Evolutionary conservation across 371 early-diverging fungal species (phyloP).

Genomic region (Homolaphlyctis polyrhiza): DNA sequence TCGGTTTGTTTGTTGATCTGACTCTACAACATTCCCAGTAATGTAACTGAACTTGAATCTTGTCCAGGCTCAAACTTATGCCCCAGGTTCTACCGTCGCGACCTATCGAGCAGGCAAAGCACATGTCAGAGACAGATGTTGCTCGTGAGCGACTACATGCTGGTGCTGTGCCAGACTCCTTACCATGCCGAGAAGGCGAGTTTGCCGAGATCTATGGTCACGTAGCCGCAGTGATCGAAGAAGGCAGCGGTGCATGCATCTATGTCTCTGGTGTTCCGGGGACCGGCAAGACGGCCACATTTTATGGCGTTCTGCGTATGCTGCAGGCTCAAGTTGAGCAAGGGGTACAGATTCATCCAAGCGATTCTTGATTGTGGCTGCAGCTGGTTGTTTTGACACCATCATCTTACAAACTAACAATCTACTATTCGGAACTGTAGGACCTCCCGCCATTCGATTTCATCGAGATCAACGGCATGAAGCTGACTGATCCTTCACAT

Average conservation of each 20-base stretch:
- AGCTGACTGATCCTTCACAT: slow-evolving; percentile 85
- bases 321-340: slow-evolving; percentile 48
- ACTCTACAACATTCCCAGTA: no score
- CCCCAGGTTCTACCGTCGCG: no score
- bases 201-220: slow-evolving; percentile 69
- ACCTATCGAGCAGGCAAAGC: not conserved
- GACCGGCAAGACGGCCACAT: slow-evolving; percentile 97
- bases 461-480: slow-evolving; percentile 95
- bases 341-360: no score
- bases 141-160: slow-evolving; percentile 82
- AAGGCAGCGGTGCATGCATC: slow-evolving; percentile 75
- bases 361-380: not conserved
- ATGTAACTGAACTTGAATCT: no score
- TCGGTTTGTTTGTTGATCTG: no score
- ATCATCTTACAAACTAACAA: not conserved
- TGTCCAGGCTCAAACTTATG: no score
- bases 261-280: slow-evolving; percentile 97
- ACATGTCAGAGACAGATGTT: not conserved
- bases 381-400: not conserved
- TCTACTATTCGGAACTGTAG: slow-evolving; percentile 25
- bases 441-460: slow-evolving; percentile 70
- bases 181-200: slow-evolving; percentile 91
- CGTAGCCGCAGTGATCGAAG: slow-evolving; percentile 67
- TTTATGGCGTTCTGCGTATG: slow-evolving; percentile 75
- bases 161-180: slow-evolving; percentile 76